phyloP scores from a whole-genome alignment of 345 rosid genomes.

The Eucalyptus erythrocorys region DNA sequence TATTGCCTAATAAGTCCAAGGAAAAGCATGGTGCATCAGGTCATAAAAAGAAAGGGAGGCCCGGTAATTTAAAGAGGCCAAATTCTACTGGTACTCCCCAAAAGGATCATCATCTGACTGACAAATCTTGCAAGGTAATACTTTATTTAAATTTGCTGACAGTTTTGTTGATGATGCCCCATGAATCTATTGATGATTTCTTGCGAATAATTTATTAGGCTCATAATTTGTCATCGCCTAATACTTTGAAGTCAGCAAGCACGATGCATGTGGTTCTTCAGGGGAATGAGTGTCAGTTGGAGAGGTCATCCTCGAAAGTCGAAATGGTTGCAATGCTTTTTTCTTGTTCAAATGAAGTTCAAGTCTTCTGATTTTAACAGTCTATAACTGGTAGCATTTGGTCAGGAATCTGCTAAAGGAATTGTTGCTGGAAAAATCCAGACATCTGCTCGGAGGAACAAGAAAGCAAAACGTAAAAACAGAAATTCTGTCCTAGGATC shows the following conservation, averaged over 20 bases:
- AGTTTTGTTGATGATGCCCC: neutral
- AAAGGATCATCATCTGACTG: constrained; percentile 6
- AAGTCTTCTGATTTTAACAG: constrained; percentile 5
- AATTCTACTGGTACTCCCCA: constrained; percentile 11
- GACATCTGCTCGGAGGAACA: constrained; percentile 43
- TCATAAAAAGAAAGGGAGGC: constrained; percentile 53
- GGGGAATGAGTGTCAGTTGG: constrained; percentile 18
- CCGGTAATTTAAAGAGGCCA: constrained; percentile 28
- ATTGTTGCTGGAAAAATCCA: constrained; percentile 33
- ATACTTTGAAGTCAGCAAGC: constrained; percentile 15
- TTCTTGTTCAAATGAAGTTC: constrained; percentile 6
- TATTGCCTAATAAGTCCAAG: constrained; percentile 37
- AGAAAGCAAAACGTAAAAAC: constrained; percentile 50
- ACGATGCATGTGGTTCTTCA: constrained; percentile 13
- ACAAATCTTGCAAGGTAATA: constrained; percentile 42
- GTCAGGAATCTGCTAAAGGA: constrained; percentile 55
- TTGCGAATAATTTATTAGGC: neutral
- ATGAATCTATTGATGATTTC: neutral
- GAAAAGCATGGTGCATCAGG: constrained; percentile 27
- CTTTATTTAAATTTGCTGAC: neutral
- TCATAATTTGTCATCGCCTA: neutral
- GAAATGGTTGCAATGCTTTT: constrained; percentile 22
- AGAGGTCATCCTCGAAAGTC: constrained; percentile 6
- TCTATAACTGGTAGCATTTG: constrained; percentile 38
- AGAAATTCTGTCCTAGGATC: constrained; percentile 22